These are phyloP conservation scores for Erigeron canadensis DNA, from an alignment of 129 eudicot species.

Conservation along the genomic window DNA sequence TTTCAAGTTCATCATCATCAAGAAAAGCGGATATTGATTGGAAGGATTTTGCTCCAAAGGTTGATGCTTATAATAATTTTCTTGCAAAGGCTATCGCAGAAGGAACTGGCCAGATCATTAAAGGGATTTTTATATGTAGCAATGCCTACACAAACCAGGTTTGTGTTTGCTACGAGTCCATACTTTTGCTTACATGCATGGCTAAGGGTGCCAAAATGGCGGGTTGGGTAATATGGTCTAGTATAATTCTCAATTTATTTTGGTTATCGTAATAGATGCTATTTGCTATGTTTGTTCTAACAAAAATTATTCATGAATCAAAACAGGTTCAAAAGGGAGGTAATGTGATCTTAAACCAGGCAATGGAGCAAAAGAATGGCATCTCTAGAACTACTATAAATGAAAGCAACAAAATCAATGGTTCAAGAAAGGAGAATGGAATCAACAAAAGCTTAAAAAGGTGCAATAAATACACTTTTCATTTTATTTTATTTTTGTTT, in stretches of 20 bases:
- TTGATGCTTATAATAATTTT: slow-evolving; percentile 70
- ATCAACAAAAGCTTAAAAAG: slow-evolving; percentile 74
- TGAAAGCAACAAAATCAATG: slow-evolving; percentile 28
- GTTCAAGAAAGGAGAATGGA: slow-evolving; percentile 43
- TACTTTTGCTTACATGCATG: slow-evolving; percentile 3
- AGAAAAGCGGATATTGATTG: slow-evolving; percentile 58
- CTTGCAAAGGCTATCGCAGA: slow-evolving; percentile 91
- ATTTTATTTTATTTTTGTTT: not conserved
- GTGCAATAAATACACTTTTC: slow-evolving; percentile 27
- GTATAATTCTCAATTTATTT: not conserved
- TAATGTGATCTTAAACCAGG: slow-evolving; percentile 45
- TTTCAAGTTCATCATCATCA: slow-evolving; percentile 32
- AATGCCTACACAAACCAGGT: slow-evolving; percentile 92
- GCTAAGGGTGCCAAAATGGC: not conserved
- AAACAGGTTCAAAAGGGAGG: slow-evolving; percentile 88
- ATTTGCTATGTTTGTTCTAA: not conserved
- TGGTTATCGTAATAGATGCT: not conserved
- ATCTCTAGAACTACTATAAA: slow-evolving; percentile 22
- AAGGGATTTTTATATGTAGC: slow-evolving; percentile 82
- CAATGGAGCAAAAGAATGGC: slow-evolving; percentile 39
- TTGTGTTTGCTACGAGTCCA: not conserved
- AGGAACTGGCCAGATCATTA: slow-evolving; percentile 91
- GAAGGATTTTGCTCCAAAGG: slow-evolving; percentile 84
- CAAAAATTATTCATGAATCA: not conserved
- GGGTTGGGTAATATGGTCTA: not conserved